A percentile compares a stretch with the other conserved stretches of the same genome.
Evolutionary conservation across 441 rosid genomes (phyloP).

Genomic region (Gossypium davidsonii): DNA sequence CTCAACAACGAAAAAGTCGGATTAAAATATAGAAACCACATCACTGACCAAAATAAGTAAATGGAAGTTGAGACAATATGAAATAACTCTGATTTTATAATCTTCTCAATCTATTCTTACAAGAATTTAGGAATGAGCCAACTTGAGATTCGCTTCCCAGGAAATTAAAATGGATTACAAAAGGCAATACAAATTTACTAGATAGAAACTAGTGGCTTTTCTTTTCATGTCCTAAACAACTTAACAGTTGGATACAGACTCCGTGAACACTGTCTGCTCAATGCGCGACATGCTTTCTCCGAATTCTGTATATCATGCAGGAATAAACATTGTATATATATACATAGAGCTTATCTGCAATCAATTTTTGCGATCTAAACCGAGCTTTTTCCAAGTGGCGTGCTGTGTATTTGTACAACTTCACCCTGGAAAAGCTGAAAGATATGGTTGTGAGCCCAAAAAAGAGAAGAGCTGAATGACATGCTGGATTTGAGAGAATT

Average conservation of each 20-base stretch:
- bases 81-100: not conserved
- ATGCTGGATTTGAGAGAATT: conserved; percentile 9
- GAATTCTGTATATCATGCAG: conserved; percentile 8
- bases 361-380: conserved; percentile 17
- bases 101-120: conserved; percentile 19
- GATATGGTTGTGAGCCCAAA: conserved; percentile 17
- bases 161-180: conserved; percentile 11
- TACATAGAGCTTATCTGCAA: conserved; percentile 26
- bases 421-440: conserved; percentile 47
- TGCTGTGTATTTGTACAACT: conserved; percentile 81
- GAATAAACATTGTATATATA: conserved; percentile 7
- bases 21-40: not conserved
- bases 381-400: conserved; percentile 33
- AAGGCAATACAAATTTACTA: conserved; percentile 9
- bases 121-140: conserved; percentile 21
- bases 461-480: conserved; percentile 22
- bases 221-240: conserved; percentile 26
- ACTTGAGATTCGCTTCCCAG: conserved; percentile 23
- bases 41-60: not conserved
- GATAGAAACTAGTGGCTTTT: conserved; percentile 38
- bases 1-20: not conserved
- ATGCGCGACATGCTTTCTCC: conserved; percentile 27
- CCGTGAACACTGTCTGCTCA: conserved; percentile 34
- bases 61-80: not conserved
- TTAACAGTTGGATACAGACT: conserved; percentile 52